Percentiles rank a stretch among this genome's conserved stretches.
Evolutionary conservation across 306 rosid genomes (phyloP).

Genomic region (Sophora flavescens): DNA sequence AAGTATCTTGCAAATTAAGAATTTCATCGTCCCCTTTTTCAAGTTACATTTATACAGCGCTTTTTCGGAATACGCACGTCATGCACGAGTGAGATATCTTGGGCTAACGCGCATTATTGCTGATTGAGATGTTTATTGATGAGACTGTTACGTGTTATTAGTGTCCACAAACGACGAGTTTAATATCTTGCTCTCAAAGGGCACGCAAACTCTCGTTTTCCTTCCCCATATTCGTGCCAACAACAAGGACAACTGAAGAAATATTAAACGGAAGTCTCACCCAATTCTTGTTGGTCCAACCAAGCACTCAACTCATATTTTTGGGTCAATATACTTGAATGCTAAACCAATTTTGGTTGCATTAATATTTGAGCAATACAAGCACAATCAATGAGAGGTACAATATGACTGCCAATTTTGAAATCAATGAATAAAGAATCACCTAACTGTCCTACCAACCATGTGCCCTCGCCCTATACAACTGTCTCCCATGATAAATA

Average conservation of each 20-base stretch:
- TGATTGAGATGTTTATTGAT: slow-evolving; percentile 3
- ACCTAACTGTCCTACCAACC: slow-evolving; percentile 49
- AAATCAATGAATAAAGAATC: slow-evolving; percentile 86
- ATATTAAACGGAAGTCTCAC: not conserved
- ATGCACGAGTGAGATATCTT: not conserved
- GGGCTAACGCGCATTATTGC: slow-evolving; percentile 6
- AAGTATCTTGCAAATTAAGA: slow-evolving; percentile 22
- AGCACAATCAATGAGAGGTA: slow-evolving; percentile 12
- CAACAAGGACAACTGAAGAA: not conserved
- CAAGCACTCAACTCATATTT: slow-evolving; percentile 18
- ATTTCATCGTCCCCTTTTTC: slow-evolving; percentile 14
- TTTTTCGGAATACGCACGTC: slow-evolving; percentile 1
- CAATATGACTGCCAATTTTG: slow-evolving; percentile 37
- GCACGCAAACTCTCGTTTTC: slow-evolving; percentile 39
- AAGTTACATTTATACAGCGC: not conserved
- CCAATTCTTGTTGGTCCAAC: not conserved
- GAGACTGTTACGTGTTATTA: not conserved
- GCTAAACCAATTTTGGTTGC: not conserved
- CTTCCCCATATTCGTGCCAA: not conserved
- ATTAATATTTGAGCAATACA: slow-evolving; percentile 31
- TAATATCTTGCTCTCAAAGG: slow-evolving; percentile 16
- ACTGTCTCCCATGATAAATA: slow-evolving; percentile 42
- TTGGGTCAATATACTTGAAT: not conserved
- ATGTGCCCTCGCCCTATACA: slow-evolving; percentile 50
- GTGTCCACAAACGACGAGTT: slow-evolving; percentile 29